Evolutionary conservation across 139 green algal genomes (phyloP), one percentile per base, ranked within the genome.

Genomic region (Auxenochlorella pyrenoidosa): DNA sequence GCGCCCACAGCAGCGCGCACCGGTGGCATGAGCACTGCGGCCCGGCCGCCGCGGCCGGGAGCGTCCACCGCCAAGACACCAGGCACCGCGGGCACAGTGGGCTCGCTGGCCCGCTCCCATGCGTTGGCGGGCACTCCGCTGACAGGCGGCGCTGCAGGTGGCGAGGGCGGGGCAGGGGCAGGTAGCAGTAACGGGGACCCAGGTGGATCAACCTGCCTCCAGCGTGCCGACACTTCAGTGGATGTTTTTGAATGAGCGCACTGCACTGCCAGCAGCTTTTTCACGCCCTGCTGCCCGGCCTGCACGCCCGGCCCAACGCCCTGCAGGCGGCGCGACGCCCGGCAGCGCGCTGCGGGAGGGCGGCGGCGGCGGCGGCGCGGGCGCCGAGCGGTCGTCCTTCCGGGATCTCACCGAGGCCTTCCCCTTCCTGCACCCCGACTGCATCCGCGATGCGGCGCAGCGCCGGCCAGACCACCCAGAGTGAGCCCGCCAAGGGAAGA

Each of bases 401-500:
- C 84, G 86, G 19, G 90, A 83, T 15, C 88, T 92, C 38, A 79
- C 83, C 38, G 59, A 66, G 54, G 90, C 91, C 80, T 98, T 97
- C 88, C 87, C 94, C 32, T 98, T 98, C 90, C 89, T 97, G 82
- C 86, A 89, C 26, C 92, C 95, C 30, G 88, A 93, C 65, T 86
- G 54, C 63, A 94, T 98, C 84, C 92, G 88, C 85, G 95, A 98
- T 75, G 91, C 91, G 0, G 40, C 84, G 1, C 84, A 78, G 73
- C 87, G 91, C 12, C 89, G 94, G 0, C 95, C 95, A 4, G 85
- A 77, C 59, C 86, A 98, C 75, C 88, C 94, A 15, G 93, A 92
- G 58, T 96, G 85, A 85, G 80, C 54, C 54, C 54, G 16, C 16
- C 54, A 63, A 63, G 47, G 47, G 47, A 54, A 54, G 47, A 54